Evolutionary conservation across 345 rosid species (phyloP).

Genomic region (Mercurialis annua): DNA sequence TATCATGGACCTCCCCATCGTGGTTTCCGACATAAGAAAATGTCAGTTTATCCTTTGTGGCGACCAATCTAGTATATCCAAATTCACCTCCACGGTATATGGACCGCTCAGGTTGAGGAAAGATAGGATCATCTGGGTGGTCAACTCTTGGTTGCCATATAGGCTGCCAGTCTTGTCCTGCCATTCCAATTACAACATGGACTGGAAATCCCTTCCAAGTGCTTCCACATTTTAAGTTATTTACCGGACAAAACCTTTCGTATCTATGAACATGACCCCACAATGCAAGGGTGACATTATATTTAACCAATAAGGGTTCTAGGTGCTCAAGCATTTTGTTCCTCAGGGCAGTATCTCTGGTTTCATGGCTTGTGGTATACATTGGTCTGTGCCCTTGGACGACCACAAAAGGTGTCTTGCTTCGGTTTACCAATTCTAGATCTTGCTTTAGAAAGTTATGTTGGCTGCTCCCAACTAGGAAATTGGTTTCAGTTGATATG

Average conservation of each 20-base stretch:
- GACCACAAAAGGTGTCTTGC: slow-evolving; percentile 70
- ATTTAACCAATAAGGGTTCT: slow-evolving; percentile 72
- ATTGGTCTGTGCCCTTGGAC: slow-evolving; percentile 94
- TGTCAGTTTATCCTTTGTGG: slow-evolving; percentile 69
- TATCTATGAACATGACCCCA: slow-evolving; percentile 98
- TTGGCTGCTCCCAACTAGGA: slow-evolving; percentile 70
- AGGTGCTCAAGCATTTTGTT: slow-evolving; percentile 64
- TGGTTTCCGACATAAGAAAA: slow-evolving; percentile 80
- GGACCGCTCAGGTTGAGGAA: slow-evolving; percentile 71
- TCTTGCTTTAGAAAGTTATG: slow-evolving; percentile 66
- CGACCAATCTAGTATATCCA: slow-evolving; percentile 77
- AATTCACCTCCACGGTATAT: slow-evolving; percentile 92
- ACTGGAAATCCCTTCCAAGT: slow-evolving; percentile 64
- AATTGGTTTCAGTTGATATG: slow-evolving; percentile 84
- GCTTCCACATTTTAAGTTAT: slow-evolving; percentile 67
- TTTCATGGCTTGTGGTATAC: slow-evolving; percentile 77
- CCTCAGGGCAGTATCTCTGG: slow-evolving; percentile 52
- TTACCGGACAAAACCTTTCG: slow-evolving; percentile 86
- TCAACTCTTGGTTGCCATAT: slow-evolving; percentile 75
- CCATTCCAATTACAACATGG: slow-evolving; percentile 96
- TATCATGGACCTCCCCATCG: slow-evolving; percentile 83
- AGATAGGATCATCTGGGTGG: slow-evolving; percentile 61
- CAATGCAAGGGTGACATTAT: slow-evolving; percentile 71
- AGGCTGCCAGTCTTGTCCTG: slow-evolving; percentile 88
- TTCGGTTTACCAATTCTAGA: slow-evolving; percentile 70